Conservation (phyloP, 2,329 filamentous ascomycete species). For the Grosmannia serpens region DNA sequence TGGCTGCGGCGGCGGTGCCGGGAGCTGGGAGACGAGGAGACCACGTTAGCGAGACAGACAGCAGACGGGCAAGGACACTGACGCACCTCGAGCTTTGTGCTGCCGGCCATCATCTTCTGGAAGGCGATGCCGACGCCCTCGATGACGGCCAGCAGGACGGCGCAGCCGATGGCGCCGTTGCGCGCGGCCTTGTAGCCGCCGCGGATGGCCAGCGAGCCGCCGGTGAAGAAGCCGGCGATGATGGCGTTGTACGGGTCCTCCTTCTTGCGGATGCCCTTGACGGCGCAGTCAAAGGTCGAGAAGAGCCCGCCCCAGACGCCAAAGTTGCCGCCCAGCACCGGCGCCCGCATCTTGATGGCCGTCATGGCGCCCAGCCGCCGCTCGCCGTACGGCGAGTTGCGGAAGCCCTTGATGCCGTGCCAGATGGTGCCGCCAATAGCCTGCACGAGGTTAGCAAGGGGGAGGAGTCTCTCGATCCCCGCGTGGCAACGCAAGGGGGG, state of each 20-base stretch:
- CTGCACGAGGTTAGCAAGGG: slow-evolving; percentile 24
- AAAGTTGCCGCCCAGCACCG: slow-evolving; percentile 94
- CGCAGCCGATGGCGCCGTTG: slow-evolving; percentile 94
- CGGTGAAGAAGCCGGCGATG: slow-evolving; percentile 93
- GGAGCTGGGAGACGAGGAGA: background rate
- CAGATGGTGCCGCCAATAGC: slow-evolving; percentile 75
- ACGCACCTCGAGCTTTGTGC: slow-evolving; percentile 65
- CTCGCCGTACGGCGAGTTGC: slow-evolving; percentile 86
- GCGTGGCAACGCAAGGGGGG: too few relatives aligned
- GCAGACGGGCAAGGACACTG: too few relatives aligned
- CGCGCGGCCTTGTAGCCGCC: slow-evolving; percentile 85
- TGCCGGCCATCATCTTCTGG: slow-evolving; percentile 85
- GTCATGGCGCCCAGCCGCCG: slow-evolving; percentile 91
- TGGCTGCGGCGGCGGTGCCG: slow-evolving; percentile 5
- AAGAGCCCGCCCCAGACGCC: slow-evolving; percentile 96
- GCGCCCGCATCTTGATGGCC: slow-evolving; percentile 93
- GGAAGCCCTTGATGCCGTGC: slow-evolving; percentile 93
- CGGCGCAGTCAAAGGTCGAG: slow-evolving; percentile 89
- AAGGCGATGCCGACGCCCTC: slow-evolving; percentile 96
- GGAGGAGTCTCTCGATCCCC: background rate
- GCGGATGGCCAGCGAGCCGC: slow-evolving; percentile 80
- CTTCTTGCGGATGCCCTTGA: slow-evolving; percentile 90
- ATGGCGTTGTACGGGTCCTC: slow-evolving; percentile 98
- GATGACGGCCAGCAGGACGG: slow-evolving; percentile 86
- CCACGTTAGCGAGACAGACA: background rate